Evolutionary conservation across 345 rosid genomes (phyloP), one percentile per base, ranked within the genome.

Genomic region (Linum lewisii): DNA sequence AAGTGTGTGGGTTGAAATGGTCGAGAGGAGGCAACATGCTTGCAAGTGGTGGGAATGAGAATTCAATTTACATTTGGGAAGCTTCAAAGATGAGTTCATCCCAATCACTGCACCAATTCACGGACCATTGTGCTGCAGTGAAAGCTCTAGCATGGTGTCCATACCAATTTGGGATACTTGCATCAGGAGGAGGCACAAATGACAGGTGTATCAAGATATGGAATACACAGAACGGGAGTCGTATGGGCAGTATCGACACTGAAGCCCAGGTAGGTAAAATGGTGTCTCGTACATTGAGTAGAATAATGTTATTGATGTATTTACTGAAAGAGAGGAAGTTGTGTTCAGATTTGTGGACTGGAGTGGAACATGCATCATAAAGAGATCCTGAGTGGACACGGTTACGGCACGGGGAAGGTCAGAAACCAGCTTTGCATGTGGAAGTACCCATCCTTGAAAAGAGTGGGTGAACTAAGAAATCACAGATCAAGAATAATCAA

Each of bases 71-170:
- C 74, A 65, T 79, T 57, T 77, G 83, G 84, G 80, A 77, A 36
- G 77, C 81, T 57, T 71, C 75, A 21, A 79, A 75, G 65, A 64
- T 79, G 78, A 77, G 69, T n/a, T 64, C 80, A n/a, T 73, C 82
- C 36, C 63, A 64, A 21, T 82, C 57, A 61, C 62, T 82, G 63
- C 67, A 66, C 68, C 62, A 62, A 34, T 64, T 79, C 54, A 45
- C 13, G 7, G 80, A 61, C 16, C 86, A 81, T 66, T 9, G 53
- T 56, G 73, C 83, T 21, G 83, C 86, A 32, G 81, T 81, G 24
- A 82, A 77, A 69, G 83, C 86, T 59, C 81, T 82, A 59, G 83
- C 82, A 8, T 77, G 83, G 86, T 79, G 82, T 64, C 86, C 83
- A 10, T 71, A 75, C 58, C 81, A 75, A 54, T 64, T 63, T 23